phyloP scores from a whole-genome alignment of 2,329 filamentous ascomycete genomes.

The Claviceps capensis region DNA sequence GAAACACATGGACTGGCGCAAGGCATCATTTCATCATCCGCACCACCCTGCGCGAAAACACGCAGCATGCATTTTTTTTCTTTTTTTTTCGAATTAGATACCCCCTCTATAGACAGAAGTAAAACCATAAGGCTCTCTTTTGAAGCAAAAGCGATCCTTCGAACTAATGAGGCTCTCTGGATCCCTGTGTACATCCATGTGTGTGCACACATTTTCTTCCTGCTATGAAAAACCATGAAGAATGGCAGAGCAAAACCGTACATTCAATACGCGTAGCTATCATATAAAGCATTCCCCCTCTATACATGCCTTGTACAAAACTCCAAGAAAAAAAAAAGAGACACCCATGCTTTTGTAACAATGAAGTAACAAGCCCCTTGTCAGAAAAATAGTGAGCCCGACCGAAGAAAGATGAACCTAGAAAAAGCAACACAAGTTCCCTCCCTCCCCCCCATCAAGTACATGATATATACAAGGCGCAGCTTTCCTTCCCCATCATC shows the following conservation, averaged over 20 bases:
- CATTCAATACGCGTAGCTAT: neutral
- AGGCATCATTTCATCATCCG: neutral
- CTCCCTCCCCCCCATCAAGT: neutral
- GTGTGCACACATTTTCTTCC: neutral
- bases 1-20: neutral
- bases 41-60: too few relatives aligned
- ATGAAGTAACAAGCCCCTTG: neutral
- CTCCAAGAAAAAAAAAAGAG: neutral
- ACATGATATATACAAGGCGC: neutral
- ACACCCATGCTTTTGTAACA: neutral
- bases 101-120: neutral
- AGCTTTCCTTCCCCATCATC: too few relatives aligned
- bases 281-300: neutral
- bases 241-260: neutral
- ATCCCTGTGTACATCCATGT: neutral
- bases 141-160: neutral
- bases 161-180: neutral
- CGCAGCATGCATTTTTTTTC: neutral
- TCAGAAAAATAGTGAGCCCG: neutral
- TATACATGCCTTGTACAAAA: neutral
- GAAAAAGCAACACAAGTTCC: neutral
- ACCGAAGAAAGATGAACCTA: neutral
- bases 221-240: too few relatives aligned
- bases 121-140: neutral
- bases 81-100: constrained; percentile 1